These are phyloP conservation scores for Elaeagnus macrophylla DNA, from an alignment of 306 rosid species.

Conservation along the genomic window DNA sequence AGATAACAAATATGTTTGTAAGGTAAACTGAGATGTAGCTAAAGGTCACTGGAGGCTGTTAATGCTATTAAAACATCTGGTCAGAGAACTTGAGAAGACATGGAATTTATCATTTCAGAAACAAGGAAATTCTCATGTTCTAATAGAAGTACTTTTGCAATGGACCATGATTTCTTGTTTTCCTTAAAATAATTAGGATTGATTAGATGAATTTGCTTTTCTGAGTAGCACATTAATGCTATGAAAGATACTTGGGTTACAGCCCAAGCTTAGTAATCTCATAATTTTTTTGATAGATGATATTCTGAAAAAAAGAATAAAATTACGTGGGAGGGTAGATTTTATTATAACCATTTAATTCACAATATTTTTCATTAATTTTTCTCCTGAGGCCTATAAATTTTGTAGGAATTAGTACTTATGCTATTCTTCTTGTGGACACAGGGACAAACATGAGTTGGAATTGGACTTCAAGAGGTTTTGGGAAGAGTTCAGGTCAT, in stretches of 20 bases:
- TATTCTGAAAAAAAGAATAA: not conserved
- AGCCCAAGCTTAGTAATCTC: too few relatives aligned
- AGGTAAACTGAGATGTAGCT: not conserved
- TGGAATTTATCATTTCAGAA: too few relatives aligned
- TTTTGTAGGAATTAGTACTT: not conserved
- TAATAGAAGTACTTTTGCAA: too few relatives aligned
- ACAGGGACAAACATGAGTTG: constrained; percentile 94
- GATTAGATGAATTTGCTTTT: too few relatives aligned
- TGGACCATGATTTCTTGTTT: too few relatives aligned
- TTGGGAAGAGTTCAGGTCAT: constrained; percentile 98
- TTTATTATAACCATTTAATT: not conserved
- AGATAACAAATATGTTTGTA: too few relatives aligned
- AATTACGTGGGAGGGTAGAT: not conserved
- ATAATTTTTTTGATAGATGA: not conserved
- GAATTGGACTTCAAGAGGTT: constrained; percentile 99
- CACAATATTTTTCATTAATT: not conserved
- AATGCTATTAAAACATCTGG: too few relatives aligned
- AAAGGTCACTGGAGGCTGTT: not conserved
- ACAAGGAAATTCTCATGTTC: too few relatives aligned
- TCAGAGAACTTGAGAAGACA: too few relatives aligned
- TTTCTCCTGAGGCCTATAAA: not conserved
- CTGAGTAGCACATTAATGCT: too few relatives aligned
- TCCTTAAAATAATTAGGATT: too few relatives aligned
- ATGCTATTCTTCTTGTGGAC: constrained; percentile 18
- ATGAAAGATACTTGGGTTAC: too few relatives aligned